Conservation (phyloP, 2,329 filamentous ascomycete genomes). For the Fusarium zealandicum region DNA sequence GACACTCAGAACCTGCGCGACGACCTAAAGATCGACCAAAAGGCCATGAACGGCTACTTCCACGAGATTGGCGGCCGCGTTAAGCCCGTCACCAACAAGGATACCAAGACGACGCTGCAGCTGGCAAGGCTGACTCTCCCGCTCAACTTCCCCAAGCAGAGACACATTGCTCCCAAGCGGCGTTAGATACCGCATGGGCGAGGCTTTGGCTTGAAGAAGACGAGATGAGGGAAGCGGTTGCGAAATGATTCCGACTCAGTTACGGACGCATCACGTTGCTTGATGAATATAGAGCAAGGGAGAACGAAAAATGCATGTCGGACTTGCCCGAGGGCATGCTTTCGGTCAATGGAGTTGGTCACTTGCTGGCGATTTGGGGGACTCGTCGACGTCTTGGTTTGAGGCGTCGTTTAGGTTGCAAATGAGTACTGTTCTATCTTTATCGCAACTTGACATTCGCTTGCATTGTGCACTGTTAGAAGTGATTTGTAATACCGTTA, state of each 20-base stretch:
- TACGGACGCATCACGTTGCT: neutral
- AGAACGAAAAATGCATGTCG: conserved; percentile 27
- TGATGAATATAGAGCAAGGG: conserved; percentile 15
- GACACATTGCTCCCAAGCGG: conserved; percentile 43
- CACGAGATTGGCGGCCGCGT: conserved; percentile 77
- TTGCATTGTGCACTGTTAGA: neutral
- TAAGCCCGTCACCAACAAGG: conserved; percentile 66
- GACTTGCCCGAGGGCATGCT: conserved; percentile 6
- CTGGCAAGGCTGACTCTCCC: conserved; percentile 79
- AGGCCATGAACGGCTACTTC: conserved; percentile 75
- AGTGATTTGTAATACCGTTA: too few species aligned
- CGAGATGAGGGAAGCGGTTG: neutral
- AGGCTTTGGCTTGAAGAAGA: neutral
- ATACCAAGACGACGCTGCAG: conserved; percentile 61
- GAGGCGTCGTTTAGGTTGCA: neutral
- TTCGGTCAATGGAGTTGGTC: conserved; percentile 34
- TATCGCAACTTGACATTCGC: neutral
- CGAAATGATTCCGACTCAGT: neutral
- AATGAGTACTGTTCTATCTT: neutral
- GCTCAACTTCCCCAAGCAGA: conserved; percentile 78
- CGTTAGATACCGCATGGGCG: conserved; percentile 17
- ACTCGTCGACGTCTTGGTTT: conserved; percentile 1
- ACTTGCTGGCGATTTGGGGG: conserved; percentile 3
- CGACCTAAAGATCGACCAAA: conserved; percentile 76
- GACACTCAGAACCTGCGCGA: conserved; percentile 74